A percentile compares a stretch with the other conserved stretches of the same genome.
phyloP scores from a whole-genome alignment of 345 rosid genomes.

The Euphorbia lathyris region DNA sequence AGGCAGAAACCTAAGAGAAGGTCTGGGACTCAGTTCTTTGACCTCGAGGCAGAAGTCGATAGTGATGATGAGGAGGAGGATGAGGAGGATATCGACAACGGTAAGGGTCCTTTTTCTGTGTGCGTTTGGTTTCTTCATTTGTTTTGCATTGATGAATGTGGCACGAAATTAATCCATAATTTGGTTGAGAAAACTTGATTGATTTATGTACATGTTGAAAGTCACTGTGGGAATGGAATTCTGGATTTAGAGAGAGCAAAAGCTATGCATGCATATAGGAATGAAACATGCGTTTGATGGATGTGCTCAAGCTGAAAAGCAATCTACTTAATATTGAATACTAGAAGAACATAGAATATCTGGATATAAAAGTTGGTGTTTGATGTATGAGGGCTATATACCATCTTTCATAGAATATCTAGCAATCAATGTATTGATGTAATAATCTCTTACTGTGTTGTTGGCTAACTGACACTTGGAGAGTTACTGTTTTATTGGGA shows the following conservation, averaged over 20 bases:
- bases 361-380: no score
- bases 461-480: no score
- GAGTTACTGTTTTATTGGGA: no score
- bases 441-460: no score
- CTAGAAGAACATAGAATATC: background rate
- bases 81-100: constrained; percentile 72
- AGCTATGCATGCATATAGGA: background rate
- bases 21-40: constrained; percentile 47
- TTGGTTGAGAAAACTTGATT: background rate
- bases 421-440: background rate
- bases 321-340: background rate
- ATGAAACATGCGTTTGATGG: background rate
- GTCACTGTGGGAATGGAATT: background rate
- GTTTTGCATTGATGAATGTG: background rate
- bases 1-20: constrained; percentile 40
- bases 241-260: background rate
- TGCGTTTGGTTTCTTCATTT: background rate
- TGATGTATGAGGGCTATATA: no score
- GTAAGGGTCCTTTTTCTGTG: constrained; percentile 28
- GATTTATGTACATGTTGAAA: background rate
- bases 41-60: constrained; percentile 66
- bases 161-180: background rate
- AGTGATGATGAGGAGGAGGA: constrained; percentile 93
- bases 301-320: background rate
- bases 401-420: background rate